These are phyloP conservation scores for Trichophyton mentagrophytes DNA, from an alignment of 2,329 filamentous ascomycete genomes.

Conservation along the genomic window DNA sequence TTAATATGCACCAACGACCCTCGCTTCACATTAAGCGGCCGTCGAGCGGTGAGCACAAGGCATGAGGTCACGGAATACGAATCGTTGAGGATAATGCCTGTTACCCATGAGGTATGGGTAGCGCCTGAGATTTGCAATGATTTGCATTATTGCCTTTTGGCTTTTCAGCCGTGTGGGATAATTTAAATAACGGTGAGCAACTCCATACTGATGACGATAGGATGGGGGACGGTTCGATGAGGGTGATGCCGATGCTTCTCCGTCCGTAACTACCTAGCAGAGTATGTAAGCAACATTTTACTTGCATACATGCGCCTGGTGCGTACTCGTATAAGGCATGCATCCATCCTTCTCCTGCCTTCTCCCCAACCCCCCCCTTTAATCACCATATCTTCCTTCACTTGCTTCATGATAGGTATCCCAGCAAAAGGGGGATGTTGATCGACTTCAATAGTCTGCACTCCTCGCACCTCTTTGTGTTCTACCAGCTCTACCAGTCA, in stretches of 20 bases:
- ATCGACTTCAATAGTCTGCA: background rate
- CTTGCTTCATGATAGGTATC: too few species aligned
- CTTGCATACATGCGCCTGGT: too few species aligned
- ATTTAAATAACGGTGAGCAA: background rate
- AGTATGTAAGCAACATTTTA: too few species aligned
- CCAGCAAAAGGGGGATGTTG: background rate
- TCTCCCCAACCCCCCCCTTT: background rate
- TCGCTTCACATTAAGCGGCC: background rate
- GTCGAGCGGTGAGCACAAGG: background rate
- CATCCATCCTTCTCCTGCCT: background rate
- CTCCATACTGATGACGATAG: background rate
- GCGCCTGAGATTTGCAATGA: background rate
- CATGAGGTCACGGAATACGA: background rate
- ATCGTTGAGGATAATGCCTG: slow-evolving; percentile 2
- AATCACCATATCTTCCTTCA: background rate
- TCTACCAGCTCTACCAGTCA: background rate
- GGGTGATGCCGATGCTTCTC: background rate
- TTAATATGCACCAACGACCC: background rate
- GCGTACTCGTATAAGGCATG: slow-evolving; percentile 1
- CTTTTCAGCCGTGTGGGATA: background rate
- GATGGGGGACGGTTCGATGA: background rate
- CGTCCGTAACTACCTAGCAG: background rate
- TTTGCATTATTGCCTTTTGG: background rate
- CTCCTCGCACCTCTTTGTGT: background rate
- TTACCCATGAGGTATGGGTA: background rate